Conservation (phyloP, 108 stramenopile genomes). For the Parietichytrium sp. region DNA sequence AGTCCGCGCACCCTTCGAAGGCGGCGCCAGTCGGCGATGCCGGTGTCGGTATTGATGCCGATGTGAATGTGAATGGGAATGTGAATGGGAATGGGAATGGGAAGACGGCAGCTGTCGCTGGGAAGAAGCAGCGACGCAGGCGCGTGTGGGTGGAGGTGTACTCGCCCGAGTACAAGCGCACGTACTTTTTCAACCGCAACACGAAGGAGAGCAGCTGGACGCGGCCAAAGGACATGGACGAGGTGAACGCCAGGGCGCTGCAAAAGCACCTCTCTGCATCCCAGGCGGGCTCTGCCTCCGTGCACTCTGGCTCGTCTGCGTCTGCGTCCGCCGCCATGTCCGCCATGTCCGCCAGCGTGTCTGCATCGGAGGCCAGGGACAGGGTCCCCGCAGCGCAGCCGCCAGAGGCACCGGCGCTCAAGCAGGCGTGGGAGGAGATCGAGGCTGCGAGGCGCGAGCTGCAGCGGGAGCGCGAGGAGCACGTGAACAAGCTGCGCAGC, state of each 20-base stretch:
- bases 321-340: neutral
- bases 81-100: too few relatives aligned
- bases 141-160: conserved; percentile 38
- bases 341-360: neutral
- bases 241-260: neutral
- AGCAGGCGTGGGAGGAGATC: conserved; percentile 3
- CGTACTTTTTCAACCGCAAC: conserved; percentile 36
- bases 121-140: too few relatives aligned
- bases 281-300: neutral
- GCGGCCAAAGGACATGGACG: neutral
- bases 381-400: too few relatives aligned
- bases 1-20: neutral
- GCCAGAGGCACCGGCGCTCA: conserved; percentile 13
- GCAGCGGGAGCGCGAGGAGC: conserved; percentile 32
- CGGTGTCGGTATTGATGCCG: too few relatives aligned
- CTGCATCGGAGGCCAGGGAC: neutral
- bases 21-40: too few relatives aligned
- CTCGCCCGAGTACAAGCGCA: conserved; percentile 1
- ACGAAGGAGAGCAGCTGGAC: conserved; percentile 24
- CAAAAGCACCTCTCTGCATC: neutral
- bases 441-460: conserved; percentile 5
- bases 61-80: too few relatives aligned
- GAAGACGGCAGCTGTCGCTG: too few relatives aligned
- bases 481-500: neutral
- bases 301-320: neutral